Base-by-base conservation (phyloP, 306 rosid species). In the cucumber (Cucumis sativus) region DNA sequence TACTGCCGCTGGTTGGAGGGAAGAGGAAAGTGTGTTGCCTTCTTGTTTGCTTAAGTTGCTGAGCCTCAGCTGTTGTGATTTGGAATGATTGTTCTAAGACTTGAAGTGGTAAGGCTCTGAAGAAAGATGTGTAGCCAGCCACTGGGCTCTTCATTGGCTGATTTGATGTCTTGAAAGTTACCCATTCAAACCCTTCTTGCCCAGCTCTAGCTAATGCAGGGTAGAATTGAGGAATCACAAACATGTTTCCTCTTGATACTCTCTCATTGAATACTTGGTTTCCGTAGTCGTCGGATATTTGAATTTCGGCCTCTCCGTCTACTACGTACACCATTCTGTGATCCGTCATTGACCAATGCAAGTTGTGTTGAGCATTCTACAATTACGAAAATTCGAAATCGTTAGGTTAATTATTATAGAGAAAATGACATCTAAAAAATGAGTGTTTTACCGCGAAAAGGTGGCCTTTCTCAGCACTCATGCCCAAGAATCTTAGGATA, bases 381-480 rank as follows among this genome's bases (percentile, higher is more conserved):
- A 30, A 41, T 28, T 5, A 14, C 56, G 7, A 52, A 52, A 16
- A 47, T 0, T 47, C n/a, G 0, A 52, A 15, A 16, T 52, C 15
- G 56, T 51, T 51, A 51, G 8, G 5, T 47, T 47, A 10, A 33
- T 33, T 33, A 28, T 28, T 28, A 28, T 28, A 28, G 30, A 28
- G 30, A 3, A 28, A 28, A 28, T 28, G 30, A 28, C 30, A 28
- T 28, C 30, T 28, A 28, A 28, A 28, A 28, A 52, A 16, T 1
- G 1, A 16, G 12, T 47, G 16, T 15, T 15, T 80, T 80, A 80
- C 83, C 21, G 79, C 52, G 39, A 80, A 62, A 28, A 80, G 83
- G 65, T 64, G 66, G 33, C 79, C 83, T 55, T 80, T 80, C 39
- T 80, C 83, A 6, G 83, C 83, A n/a, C 83, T 74, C 75, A 80